phyloP scores from a whole-genome alignment of 306 rosid species.

The Quercus berberidifolia region DNA sequence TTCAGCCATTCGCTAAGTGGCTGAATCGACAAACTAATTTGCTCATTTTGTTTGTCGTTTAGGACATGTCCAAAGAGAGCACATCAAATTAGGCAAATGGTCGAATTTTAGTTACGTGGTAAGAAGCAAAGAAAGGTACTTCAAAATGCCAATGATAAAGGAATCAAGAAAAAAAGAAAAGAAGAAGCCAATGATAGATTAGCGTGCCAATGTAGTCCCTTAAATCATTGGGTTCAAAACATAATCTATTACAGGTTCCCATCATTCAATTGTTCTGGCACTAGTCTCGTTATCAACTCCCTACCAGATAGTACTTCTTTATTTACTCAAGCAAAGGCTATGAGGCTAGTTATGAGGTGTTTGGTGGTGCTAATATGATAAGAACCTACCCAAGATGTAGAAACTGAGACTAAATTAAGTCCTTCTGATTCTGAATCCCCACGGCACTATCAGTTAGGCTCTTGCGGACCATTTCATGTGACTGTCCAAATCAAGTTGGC shows the following conservation, averaged over 20 bases:
- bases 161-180: too few species aligned
- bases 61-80: slow-evolving; percentile 21
- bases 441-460: slow-evolving; percentile 26
- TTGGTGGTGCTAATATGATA: slow-evolving; percentile 20
- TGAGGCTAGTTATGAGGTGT: slow-evolving; percentile 16
- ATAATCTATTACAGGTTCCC: slow-evolving; percentile 20
- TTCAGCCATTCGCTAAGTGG: slow-evolving; percentile 26
- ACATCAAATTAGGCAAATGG: slow-evolving; percentile 34
- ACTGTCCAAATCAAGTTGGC: background rate
- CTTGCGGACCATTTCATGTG: slow-evolving; percentile 13
- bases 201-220: background rate
- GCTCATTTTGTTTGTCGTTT: slow-evolving; percentile 44
- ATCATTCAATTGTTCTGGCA: background rate
- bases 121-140: slow-evolving; percentile 13
- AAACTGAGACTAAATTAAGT: slow-evolving; percentile 14
- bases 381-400: slow-evolving; percentile 13
- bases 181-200: slow-evolving; percentile 13
- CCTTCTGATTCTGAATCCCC: slow-evolving; percentile 22
- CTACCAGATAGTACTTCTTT: slow-evolving; percentile 23
- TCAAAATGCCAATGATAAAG: background rate
- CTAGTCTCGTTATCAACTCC: slow-evolving; percentile 22
- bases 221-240: slow-evolving; percentile 25
- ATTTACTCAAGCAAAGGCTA: slow-evolving; percentile 27
- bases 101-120: slow-evolving; percentile 21
- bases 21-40: slow-evolving; percentile 22